These are phyloP conservation scores for Tolypocladium amazonense DNA, from an alignment of 2,329 filamentous ascomycete genomes.

Conservation along the genomic window DNA sequence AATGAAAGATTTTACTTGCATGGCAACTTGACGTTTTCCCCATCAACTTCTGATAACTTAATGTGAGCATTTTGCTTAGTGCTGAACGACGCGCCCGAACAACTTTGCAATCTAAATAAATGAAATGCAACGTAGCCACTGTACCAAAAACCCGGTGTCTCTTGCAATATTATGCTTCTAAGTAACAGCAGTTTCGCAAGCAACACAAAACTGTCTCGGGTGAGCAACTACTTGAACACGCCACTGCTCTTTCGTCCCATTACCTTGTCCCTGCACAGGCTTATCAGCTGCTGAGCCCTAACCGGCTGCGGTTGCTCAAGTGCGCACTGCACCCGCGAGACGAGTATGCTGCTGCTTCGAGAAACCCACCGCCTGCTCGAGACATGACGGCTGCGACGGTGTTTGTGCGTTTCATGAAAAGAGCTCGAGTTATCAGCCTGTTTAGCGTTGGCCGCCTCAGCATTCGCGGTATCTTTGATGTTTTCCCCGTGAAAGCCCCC, in stretches of 20 bases:
- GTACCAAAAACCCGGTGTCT: not conserved
- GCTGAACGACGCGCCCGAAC: not conserved
- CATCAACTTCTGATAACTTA: not conserved
- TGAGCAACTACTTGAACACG: conserved; percentile 6
- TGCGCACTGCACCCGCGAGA: conserved; percentile 16
- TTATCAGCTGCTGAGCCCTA: conserved; percentile 15
- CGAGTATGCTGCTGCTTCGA: conserved; percentile 9
- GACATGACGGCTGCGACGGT: conserved; percentile 3
- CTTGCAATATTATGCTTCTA: not conserved
- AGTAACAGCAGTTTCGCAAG: not conserved
- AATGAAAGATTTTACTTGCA: not conserved
- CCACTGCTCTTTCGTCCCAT: conserved; percentile 10
- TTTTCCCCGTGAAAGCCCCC: not conserved
- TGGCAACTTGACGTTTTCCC: not conserved
- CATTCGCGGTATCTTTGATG: not conserved
- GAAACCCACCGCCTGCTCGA: conserved; percentile 9
- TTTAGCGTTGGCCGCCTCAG: not conserved
- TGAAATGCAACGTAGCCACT: not conserved
- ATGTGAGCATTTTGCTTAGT: not conserved
- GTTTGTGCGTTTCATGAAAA: not conserved
- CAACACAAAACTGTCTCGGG: not conserved
- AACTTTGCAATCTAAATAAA: not conserved
- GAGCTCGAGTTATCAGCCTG: not conserved
- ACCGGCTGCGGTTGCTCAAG: conserved; percentile 21
- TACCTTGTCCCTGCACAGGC: conserved; percentile 15